A percentile compares a stretch with the other conserved stretches of the same genome.
phyloP scores from a whole-genome alignment of 495 filamentous ascomycete genomes.

The Podospora pseudocomata region DNA sequence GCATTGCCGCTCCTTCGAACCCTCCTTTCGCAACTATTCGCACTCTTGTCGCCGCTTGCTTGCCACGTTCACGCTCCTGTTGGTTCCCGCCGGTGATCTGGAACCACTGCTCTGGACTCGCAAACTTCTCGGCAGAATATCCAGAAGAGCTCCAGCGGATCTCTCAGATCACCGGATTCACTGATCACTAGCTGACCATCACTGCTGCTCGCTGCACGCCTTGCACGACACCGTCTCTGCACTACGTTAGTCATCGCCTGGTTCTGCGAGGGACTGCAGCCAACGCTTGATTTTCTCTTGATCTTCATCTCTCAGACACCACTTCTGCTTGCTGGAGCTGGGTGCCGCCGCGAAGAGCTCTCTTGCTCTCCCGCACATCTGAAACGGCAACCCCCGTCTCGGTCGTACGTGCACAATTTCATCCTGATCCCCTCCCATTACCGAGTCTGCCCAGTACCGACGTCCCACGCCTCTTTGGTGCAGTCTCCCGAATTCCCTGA shows the following conservation, averaged over 20 bases:
- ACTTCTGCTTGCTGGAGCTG: constrained; percentile 14
- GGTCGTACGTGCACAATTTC: constrained; percentile 27
- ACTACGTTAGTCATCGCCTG: constrained; percentile 13
- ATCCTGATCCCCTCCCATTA: constrained; percentile 14
- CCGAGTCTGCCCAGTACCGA: constrained; percentile 15
- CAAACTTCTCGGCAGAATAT: constrained; percentile 8
- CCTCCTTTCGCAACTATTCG: background rate
- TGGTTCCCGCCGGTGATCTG: constrained; percentile 13
- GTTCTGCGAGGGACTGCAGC: constrained; percentile 23
- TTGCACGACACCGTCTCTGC: constrained; percentile 3
- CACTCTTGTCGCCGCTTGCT: constrained; percentile 7
- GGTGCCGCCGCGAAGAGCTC: constrained; percentile 14
- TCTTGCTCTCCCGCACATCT: constrained; percentile 30
- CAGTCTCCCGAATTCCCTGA: constrained; percentile 1
- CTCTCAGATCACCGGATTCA: constrained; percentile 17
- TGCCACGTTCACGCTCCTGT: constrained; percentile 8
- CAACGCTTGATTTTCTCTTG: constrained; percentile 41
- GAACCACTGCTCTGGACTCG: constrained; percentile 15
- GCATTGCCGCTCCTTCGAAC: constrained; percentile 20
- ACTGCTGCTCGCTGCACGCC: background rate
- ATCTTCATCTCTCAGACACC: constrained; percentile 37
- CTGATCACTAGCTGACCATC: background rate
- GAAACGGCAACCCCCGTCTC: constrained; percentile 31
- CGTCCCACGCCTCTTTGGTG: constrained; percentile 11
- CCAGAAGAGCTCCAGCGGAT: constrained; percentile 11